These are phyloP conservation scores for Microstegium vimineum DNA, from an alignment of 176 grass and related monocot species.

Conservation along the genomic window DNA sequence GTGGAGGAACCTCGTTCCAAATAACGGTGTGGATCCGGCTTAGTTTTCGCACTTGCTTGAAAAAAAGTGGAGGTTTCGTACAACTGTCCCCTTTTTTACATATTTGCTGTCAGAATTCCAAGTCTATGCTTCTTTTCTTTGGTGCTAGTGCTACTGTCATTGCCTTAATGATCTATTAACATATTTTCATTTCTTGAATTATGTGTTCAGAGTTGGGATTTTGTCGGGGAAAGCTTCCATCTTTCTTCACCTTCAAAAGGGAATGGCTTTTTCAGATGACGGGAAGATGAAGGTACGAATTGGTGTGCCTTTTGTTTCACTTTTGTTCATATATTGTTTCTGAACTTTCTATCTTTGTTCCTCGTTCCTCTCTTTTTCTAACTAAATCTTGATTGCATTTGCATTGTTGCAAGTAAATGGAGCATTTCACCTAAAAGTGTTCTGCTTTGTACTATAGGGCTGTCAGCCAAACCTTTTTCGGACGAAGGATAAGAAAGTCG, in stretches of 20 bases:
- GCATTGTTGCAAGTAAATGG: constrained; percentile 1
- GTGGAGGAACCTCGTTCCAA: neutral
- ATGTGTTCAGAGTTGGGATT: constrained; percentile 9
- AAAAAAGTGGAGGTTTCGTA: neutral
- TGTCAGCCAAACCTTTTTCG: constrained; percentile 57
- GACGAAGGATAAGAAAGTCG: constrained; percentile 64
- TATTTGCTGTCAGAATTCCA: neutral
- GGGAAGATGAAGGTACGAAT: constrained; percentile 62
- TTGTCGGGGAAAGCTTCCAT: neutral
- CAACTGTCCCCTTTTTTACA: neutral
- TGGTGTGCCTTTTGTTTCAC: constrained; percentile 10
- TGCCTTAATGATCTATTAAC: neutral
- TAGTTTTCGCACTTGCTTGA: neutral
- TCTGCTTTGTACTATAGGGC: constrained; percentile 33
- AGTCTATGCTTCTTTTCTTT: neutral
- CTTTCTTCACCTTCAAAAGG: neutral
- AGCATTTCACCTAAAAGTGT: constrained; percentile 24
- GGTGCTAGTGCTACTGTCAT: neutral
- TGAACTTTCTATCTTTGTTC: neutral
- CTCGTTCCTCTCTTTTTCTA: neutral
- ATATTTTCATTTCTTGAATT: neutral
- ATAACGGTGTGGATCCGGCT: neutral
- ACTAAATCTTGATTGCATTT: neutral
- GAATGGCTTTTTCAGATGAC: constrained; percentile 52
- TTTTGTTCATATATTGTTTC: neutral